phyloP scores from a whole-genome alignment of 2,329 filamentous ascomycete genomes.

The Lecanosticta acicola region DNA sequence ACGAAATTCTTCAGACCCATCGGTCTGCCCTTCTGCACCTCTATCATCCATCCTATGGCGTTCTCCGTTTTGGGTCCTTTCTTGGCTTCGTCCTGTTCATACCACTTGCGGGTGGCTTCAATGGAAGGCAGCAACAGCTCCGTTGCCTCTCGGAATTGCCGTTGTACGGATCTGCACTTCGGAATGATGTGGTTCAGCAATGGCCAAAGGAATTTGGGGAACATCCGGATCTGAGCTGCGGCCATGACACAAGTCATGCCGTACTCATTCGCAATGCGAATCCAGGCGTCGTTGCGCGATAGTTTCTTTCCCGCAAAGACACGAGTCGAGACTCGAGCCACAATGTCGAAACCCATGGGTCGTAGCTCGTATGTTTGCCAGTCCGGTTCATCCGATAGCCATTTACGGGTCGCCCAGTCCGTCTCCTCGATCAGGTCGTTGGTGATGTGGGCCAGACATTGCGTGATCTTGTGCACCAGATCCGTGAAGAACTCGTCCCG shows the following conservation, averaged over 20 bases:
- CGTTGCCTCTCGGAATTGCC: neutral
- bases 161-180: neutral
- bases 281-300: slow-evolving; percentile 38
- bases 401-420: slow-evolving; percentile 7
- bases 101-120: too few species aligned
- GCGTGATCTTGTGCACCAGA: slow-evolving; percentile 17
- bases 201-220: slow-evolving; percentile 28
- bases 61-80: neutral
- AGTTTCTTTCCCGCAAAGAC: slow-evolving; percentile 37
- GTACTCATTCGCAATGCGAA: slow-evolving; percentile 34
- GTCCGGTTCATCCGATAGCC: neutral
- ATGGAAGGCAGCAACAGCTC: neutral
- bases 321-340: slow-evolving; percentile 38
- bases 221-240: slow-evolving; percentile 31
- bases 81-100: too few species aligned
- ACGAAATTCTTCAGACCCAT: neutral
- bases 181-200: neutral
- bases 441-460: slow-evolving; percentile 21
- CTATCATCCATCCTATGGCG: neutral
- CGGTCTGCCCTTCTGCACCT: neutral
- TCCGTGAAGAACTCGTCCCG: neutral
- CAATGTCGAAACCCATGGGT: slow-evolving; percentile 28
- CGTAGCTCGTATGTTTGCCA: slow-evolving; percentile 19
- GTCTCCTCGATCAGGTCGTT: slow-evolving; percentile 25
- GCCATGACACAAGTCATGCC: slow-evolving; percentile 33